Conservation (phyloP, 306 rosid species). For the Cucumis melo region DNA sequence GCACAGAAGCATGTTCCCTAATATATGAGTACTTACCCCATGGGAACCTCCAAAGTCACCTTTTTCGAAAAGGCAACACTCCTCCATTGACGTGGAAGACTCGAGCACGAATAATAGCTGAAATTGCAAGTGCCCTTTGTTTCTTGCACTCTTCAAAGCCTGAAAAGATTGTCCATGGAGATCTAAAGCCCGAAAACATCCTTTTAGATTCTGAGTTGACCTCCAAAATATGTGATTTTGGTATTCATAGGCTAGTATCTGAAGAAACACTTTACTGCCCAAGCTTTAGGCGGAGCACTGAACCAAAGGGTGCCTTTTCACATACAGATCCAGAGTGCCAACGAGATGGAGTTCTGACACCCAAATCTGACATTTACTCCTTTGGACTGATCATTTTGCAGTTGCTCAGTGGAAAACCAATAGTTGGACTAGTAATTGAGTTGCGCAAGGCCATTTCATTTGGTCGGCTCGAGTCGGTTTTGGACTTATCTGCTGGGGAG, state of each 20-base stretch:
- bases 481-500: conserved; percentile 67
- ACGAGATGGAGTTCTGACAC: conserved; percentile 51
- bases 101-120: conserved; percentile 54
- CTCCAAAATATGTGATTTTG: conserved; percentile 79
- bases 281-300: conserved; percentile 36
- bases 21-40: conserved; percentile 68
- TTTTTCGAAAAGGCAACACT: conserved; percentile 40
- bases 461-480: conserved; percentile 36
- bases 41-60: conserved; percentile 67
- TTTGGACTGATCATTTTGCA: conserved; percentile 74
- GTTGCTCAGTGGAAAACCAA: conserved; percentile 58
- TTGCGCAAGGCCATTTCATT: conserved; percentile 45
- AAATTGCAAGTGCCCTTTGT: conserved; percentile 79
- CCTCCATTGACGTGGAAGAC: conserved; percentile 53
- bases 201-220: conserved; percentile 49
- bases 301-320: conserved; percentile 58
- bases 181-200: conserved; percentile 57
- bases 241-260: conserved; percentile 51
- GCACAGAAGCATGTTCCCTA: conserved; percentile 75
- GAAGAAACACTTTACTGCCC: conserved; percentile 54
- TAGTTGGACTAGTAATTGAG: conserved; percentile 42
- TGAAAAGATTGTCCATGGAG: conserved; percentile 66
- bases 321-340: conserved; percentile 67
- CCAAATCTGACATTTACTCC: conserved; percentile 73
- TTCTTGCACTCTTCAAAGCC: conserved; percentile 81